Evolutionary conservation across 257 asterid species (phyloP), one percentile per base, ranked within the genome.

Genomic region (Orobanche coerulescens): DNA sequence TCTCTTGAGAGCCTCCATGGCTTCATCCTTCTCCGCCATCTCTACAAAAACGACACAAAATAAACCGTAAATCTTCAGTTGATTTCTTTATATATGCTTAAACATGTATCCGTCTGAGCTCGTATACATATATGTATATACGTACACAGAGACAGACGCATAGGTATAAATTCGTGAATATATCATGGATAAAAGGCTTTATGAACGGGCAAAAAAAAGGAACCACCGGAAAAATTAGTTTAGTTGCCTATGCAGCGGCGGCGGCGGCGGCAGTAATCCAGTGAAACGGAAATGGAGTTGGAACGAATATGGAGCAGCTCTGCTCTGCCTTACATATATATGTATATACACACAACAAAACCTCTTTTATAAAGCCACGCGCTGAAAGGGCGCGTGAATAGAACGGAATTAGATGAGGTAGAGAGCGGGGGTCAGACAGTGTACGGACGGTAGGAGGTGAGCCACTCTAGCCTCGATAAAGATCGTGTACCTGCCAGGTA

Each of bases 1-100:
- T 51, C 57, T 77, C 70, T 78, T 75, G 40, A 81, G 78, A 69
- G 88, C 86, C 69, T 84, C 93, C 84, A 84, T 73, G 6, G 82
- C 83, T 71, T 77, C 88, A 59, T 81, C 86, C 60, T 73, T 75
- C 53, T 11, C 76, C 75, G 67, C 86, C 88, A 84, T 84, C 40
- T 64, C 69, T 60, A 26, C 73, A 30, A 20, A 53, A 65, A 12
- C 43, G 2, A 42, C 50, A 36, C 6, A 26, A 48, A 54, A 67
- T 13, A 36, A 61, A 11, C n/a, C n/a, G 44, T 18, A 26, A 10
- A 34, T 40, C 36, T 22, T 57, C 57, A 36, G 34, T 31, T 22
- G 6, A 49, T 51, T 36, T 14, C 46, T 26, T 11, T 30, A 13
- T 54, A 37, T 20, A 46, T 13, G 28, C 34, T 58, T 13, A 5